These are phyloP conservation scores for Nakataea oryzae DNA, from an alignment of 2,329 filamentous ascomycete genomes.

Conservation along the genomic window DNA sequence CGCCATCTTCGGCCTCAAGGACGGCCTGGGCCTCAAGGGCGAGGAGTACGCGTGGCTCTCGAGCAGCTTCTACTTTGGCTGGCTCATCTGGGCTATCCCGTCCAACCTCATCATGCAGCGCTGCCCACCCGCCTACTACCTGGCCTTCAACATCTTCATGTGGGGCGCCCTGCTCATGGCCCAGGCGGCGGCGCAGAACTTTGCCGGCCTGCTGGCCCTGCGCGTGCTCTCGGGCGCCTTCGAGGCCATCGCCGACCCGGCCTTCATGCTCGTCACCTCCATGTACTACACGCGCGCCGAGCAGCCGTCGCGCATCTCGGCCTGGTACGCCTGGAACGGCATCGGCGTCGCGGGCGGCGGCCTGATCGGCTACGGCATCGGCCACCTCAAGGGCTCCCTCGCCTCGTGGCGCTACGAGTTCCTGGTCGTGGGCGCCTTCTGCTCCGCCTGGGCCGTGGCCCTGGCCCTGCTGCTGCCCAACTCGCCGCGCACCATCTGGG, in stretches of 20 bases:
- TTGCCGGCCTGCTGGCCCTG: constrained; percentile 41
- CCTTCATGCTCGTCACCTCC: constrained; percentile 52
- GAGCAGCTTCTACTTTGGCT: constrained; percentile 44
- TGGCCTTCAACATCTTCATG: constrained; percentile 39
- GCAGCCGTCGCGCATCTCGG: constrained; percentile 48
- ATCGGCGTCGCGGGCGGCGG: constrained; percentile 49
- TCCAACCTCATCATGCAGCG: constrained; percentile 20
- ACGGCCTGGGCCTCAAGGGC: constrained; percentile 46
- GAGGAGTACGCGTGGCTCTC: constrained; percentile 47
- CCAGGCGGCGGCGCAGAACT: constrained; percentile 46
- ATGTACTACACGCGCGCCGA: constrained; percentile 57
- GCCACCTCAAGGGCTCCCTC: constrained; percentile 44
- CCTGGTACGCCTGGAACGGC: constrained; percentile 51
- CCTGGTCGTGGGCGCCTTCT: constrained; percentile 50
- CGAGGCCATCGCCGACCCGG: constrained; percentile 38
- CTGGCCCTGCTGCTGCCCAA: constrained; percentile 48
- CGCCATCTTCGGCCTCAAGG: constrained; percentile 52
- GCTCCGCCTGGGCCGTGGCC: constrained; percentile 46
- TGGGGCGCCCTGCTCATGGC: constrained; percentile 36
- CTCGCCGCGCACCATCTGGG: constrained; percentile 41
- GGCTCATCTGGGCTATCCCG: constrained; percentile 15
- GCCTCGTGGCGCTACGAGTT: constrained; percentile 59
- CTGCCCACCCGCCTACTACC: constrained; percentile 22
- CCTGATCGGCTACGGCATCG: constrained; percentile 43
- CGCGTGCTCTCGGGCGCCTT: constrained; percentile 54